Conservation (phyloP, 495 filamentous ascomycete genomes). For the Xylaria telfairii region DNA sequence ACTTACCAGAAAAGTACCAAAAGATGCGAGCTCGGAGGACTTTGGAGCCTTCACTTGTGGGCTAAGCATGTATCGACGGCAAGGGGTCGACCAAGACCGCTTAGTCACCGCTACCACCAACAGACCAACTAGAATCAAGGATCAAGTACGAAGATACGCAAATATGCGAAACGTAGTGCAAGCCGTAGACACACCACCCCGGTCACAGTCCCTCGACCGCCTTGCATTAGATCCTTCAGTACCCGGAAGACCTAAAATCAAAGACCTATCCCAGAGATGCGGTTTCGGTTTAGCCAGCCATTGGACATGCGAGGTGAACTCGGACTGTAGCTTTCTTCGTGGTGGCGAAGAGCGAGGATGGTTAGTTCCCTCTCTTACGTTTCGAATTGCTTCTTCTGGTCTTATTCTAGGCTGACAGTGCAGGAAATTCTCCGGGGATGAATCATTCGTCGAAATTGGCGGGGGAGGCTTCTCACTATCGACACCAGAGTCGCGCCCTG, state of each 20-base stretch:
- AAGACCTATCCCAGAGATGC: slow-evolving; percentile 57
- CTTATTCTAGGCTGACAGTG: slow-evolving; percentile 30
- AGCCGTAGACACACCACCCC: slow-evolving; percentile 32
- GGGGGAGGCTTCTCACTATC: slow-evolving; percentile 23
- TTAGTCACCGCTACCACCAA: background rate
- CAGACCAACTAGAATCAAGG: background rate
- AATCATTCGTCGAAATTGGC: slow-evolving; percentile 61
- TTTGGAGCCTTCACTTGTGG: slow-evolving; percentile 88
- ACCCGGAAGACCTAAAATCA: slow-evolving; percentile 41
- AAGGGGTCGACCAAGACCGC: background rate
- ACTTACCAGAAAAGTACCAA: slow-evolving; percentile 77
- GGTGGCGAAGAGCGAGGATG: slow-evolving; percentile 88
- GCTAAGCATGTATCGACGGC: slow-evolving; percentile 62
- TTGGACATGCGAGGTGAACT: slow-evolving; percentile 81
- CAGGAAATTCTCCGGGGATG: slow-evolving; percentile 80
- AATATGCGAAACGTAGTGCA: slow-evolving; percentile 31
- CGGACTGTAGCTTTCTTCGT: slow-evolving; percentile 80
- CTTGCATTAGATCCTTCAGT: slow-evolving; percentile 38
- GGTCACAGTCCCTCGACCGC: slow-evolving; percentile 40
- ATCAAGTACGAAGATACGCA: background rate
- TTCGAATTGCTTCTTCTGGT: slow-evolving; percentile 27
- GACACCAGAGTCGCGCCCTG: slow-evolving; percentile 16
- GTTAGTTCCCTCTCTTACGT: slow-evolving; percentile 58
- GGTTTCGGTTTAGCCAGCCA: slow-evolving; percentile 76
- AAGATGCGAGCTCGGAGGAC: slow-evolving; percentile 71